These are phyloP conservation scores for Penicillium sp. DNA, from an alignment of 2,329 filamentous ascomycete genomes.

Conservation along the genomic window DNA sequence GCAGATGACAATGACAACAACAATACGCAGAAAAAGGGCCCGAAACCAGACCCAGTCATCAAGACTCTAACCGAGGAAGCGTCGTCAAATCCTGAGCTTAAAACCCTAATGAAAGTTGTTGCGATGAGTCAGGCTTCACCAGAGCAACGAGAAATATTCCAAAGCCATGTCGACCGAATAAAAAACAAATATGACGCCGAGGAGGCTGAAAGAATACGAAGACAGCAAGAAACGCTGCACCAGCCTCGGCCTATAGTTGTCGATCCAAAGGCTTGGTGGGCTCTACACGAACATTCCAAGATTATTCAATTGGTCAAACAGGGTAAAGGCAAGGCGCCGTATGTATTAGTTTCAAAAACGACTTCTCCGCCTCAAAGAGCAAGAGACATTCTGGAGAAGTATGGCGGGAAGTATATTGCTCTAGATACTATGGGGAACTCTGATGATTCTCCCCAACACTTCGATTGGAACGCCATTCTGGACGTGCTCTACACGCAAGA, in stretches of 20 bases:
- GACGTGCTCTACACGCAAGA: slow-evolving; percentile 52
- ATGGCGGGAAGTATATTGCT: slow-evolving; percentile 30
- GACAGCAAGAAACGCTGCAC: slow-evolving; percentile 4
- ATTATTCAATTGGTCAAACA: slow-evolving; percentile 60
- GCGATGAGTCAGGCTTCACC: not conserved
- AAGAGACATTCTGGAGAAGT: slow-evolving; percentile 21
- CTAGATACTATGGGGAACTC: slow-evolving; percentile 15
- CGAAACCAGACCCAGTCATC: not conserved
- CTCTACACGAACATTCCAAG: slow-evolving; percentile 55
- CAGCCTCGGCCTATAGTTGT: slow-evolving; percentile 79
- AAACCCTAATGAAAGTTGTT: slow-evolving; percentile 3
- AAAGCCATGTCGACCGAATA: not conserved
- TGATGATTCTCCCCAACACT: slow-evolving; percentile 15
- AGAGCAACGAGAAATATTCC: not conserved
- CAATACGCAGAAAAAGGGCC: not conserved
- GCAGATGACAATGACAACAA: slow-evolving; percentile 46
- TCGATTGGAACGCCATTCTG: slow-evolving; percentile 61
- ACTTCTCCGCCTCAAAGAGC: slow-evolving; percentile 16
- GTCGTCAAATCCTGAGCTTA: slow-evolving; percentile 2
- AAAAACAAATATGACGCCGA: not conserved
- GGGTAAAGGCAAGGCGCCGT: slow-evolving; percentile 67
- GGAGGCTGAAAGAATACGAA: not conserved
- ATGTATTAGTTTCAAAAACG: slow-evolving; percentile 51
- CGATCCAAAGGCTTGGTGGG: slow-evolving; percentile 71
- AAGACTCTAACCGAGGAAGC: not conserved